phyloP scores from a whole-genome alignment of 805 yeast species.

The Jamesozyma lodderae region DNA sequence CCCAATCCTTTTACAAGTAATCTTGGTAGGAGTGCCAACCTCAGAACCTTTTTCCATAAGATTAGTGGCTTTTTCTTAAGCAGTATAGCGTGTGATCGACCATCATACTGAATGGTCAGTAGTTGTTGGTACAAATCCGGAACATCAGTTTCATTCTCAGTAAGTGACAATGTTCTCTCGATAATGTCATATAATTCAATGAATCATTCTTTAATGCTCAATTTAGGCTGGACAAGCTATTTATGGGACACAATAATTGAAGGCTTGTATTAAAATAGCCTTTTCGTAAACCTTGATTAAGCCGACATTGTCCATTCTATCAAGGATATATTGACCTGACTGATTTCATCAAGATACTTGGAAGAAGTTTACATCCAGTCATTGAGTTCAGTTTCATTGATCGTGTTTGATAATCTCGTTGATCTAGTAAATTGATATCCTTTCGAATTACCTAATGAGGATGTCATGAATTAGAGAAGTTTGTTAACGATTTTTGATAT shows the following conservation, averaged over 20 bases:
- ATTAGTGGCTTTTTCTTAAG: neutral
- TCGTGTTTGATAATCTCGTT: neutral
- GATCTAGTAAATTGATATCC: neutral
- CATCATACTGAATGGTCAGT: neutral
- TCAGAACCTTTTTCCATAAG: neutral
- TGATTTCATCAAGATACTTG: neutral
- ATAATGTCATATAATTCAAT: constrained; percentile 1
- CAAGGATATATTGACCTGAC: neutral
- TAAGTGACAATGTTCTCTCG: neutral
- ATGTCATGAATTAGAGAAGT: neutral
- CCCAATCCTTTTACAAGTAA: neutral
- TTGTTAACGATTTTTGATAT: neutral
- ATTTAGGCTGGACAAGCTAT: neutral
- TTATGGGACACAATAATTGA: constrained; percentile 1
- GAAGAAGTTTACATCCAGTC: neutral
- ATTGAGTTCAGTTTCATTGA: neutral
- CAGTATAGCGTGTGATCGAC: neutral
- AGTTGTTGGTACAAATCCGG: neutral
- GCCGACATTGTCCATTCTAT: neutral
- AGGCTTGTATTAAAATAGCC: neutral
- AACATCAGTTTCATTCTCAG: neutral
- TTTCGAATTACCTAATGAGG: neutral
- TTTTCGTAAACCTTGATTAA: neutral
- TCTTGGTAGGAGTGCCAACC: neutral
- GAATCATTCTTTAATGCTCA: neutral